These are phyloP conservation scores for Metschnikowia sp. DNA, from an alignment of 805 yeast genomes.

Conservation along the genomic window DNA sequence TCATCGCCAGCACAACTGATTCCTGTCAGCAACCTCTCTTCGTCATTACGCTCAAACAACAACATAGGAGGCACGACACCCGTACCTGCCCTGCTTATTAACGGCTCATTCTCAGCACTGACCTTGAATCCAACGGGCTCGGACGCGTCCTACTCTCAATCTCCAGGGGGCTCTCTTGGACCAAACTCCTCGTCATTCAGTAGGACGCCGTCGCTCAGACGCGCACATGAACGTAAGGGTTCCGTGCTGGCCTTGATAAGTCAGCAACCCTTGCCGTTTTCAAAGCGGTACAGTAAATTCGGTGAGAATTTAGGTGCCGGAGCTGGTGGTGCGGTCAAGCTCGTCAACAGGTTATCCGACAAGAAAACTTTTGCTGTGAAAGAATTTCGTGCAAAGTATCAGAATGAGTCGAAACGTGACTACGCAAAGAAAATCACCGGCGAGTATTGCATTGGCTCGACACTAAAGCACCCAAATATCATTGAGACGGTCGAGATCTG, in stretches of 20 bases:
- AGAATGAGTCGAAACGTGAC: conserved; percentile 74
- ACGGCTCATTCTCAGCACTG: conserved; percentile 26
- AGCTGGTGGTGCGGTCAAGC: conserved; percentile 87
- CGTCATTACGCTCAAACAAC: conserved; percentile 21
- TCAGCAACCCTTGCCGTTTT: conserved; percentile 48
- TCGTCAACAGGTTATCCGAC: conserved; percentile 67
- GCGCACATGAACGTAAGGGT: conserved; percentile 34
- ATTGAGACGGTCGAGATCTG: conserved; percentile 89
- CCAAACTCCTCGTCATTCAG: conserved; percentile 24
- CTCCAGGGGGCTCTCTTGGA: conserved; percentile 25
- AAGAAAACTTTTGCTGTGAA: conserved; percentile 82
- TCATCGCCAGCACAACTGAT: conserved; percentile 19
- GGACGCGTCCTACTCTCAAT: conserved; percentile 33
- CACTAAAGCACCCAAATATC: conserved; percentile 84
- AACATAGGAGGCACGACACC: conserved; percentile 16
- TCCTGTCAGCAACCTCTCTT: conserved; percentile 21
- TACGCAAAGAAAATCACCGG: conserved; percentile 91
- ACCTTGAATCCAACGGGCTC: conserved; percentile 33
- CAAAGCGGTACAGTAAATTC: conserved; percentile 73
- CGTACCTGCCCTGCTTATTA: conserved; percentile 23
- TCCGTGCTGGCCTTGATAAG: conserved; percentile 34
- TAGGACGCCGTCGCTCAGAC: conserved; percentile 30
- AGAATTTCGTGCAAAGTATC: conserved; percentile 77
- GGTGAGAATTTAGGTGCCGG: conserved; percentile 92
- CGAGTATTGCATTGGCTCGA: conserved; percentile 90